phyloP scores from a whole-genome alignment of 2,329 filamentous ascomycete species.

The Massarina eburnea region DNA sequence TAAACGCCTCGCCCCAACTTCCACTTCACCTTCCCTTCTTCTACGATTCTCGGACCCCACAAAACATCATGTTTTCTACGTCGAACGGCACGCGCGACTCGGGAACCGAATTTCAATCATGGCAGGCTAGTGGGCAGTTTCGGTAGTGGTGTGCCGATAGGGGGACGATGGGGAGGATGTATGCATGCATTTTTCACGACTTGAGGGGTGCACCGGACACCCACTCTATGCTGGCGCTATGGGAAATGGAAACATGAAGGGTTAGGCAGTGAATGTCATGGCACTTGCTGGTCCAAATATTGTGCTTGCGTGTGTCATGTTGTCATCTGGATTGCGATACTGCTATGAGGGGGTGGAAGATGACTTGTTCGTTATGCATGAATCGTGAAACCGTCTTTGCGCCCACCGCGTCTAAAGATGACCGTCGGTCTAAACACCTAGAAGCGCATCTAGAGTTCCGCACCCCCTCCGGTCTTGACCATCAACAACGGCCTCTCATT shows the following conservation, averaged over 20 bases:
- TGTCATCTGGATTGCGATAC: not conserved
- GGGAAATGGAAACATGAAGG: conserved; percentile 40
- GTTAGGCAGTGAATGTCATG: conserved; percentile 39
- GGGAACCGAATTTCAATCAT: conserved; percentile 32
- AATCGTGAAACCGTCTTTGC: not conserved
- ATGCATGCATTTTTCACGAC: conserved; percentile 20
- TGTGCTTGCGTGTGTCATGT: not conserved
- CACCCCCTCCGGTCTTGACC: conserved; percentile 26
- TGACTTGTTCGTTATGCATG: conserved; percentile 2
- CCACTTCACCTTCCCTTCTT: conserved; percentile 37
- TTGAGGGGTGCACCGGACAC: conserved; percentile 30
- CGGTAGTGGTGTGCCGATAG: conserved; percentile 18
- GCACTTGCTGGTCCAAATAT: conserved; percentile 35
- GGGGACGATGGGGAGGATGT: conserved; percentile 1
- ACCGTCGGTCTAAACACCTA: not conserved
- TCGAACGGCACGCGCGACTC: conserved; percentile 21
- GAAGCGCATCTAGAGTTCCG: not conserved
- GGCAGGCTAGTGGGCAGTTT: conserved; percentile 28
- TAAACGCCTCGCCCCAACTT: conserved; percentile 64
- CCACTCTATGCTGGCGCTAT: conserved; percentile 38
- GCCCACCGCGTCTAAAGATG: not conserved
- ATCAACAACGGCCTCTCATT: conserved; percentile 41
- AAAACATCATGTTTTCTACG: conserved; percentile 15
- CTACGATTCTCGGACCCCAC: conserved; percentile 33
- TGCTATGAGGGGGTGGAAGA: too few relatives aligned